A percentile compares a stretch with the other conserved stretches of the same genome.
Evolutionary conservation across 176 grass and related monocot genomes (phyloP).

Genomic region (Musa acuminata): DNA sequence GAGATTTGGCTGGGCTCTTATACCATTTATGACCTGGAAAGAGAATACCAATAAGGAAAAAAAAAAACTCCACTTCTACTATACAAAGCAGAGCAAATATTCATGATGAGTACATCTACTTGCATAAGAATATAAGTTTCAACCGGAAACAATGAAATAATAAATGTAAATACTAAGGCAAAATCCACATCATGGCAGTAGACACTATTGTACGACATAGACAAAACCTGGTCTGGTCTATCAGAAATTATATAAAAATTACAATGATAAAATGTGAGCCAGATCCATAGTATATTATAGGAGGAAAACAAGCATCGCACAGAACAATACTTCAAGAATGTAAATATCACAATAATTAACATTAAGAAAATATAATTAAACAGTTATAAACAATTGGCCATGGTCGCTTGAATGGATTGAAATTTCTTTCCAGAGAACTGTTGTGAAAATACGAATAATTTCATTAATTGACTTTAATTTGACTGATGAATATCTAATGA

Average conservation of each 20-base stretch:
- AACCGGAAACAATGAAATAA: background rate
- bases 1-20: slow-evolving; percentile 55
- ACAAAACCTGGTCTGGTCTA: background rate
- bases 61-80: slow-evolving; percentile 5
- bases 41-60: background rate
- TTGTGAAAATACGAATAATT: too few relatives aligned
- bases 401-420: background rate
- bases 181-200: background rate
- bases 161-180: background rate
- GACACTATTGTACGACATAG: background rate
- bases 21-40: slow-evolving; percentile 78
- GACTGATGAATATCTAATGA: too few relatives aligned
- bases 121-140: slow-evolving; percentile 17
- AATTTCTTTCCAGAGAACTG: background rate
- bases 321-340: too few relatives aligned
- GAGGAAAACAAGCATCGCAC: too few relatives aligned
- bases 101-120: background rate
- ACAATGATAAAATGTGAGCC: background rate
- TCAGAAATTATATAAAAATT: background rate
- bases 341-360: too few relatives aligned
- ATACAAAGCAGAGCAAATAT: slow-evolving; percentile 16
- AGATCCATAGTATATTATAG: background rate
- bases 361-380: too few relatives aligned
- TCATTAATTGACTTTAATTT: too few relatives aligned
- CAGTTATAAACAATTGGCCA: too few relatives aligned